Base-by-base conservation (phyloP, 2,329 filamentous ascomycete genomes). In the Penicillium griseofulvum region DNA sequence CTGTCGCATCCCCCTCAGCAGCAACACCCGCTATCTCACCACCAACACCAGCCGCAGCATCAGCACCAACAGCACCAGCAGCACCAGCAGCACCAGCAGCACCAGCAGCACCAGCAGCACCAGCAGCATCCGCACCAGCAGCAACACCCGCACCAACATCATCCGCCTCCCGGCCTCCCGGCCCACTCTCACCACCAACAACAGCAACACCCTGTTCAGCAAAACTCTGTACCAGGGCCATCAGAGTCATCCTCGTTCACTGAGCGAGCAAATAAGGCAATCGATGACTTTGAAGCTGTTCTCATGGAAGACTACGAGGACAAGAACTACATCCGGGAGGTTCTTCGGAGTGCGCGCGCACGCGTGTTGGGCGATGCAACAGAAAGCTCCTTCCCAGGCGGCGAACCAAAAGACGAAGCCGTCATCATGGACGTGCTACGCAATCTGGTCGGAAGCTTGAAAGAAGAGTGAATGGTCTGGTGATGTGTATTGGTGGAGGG, bases 231-330 rank as follows among this genome's bases (percentile, higher is more conserved):
- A 34, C 59, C 66, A 26, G 65, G 65, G 26, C 56, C 59, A 22
- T 62, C 68, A 43, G 69, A 72, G 28, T 65, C 68, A 28, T 67
- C 69, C 4, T 72, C 70, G 14, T 76, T 76, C 65, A 68, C 67
- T 50, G 71, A 74, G 14, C 69, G 73, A 28, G 74, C 74, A 11
- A 74, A 72, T 61, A 75, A 76, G 61, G 74, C 74, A 22, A 76
- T 76, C 51, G 74, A 76, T 53, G 73, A 76, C 58, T 76, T 76
- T 48, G 74, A 76, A 55, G 71, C 73, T 17, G 74, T 76, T 12
- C 68, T 76, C 14, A 74, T 76, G 68, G 74, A 76, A 56, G 74
- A 76, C 55, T 76, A 76, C 50, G 74, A 76, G 53, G 74, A 76
- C 56, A 74, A 75, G 64, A 74, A 76, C 52, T 76, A 76, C 57